These are phyloP conservation scores for Sonneratia caseolaris DNA, from an alignment of 345 rosid genomes.

Conservation along the genomic window DNA sequence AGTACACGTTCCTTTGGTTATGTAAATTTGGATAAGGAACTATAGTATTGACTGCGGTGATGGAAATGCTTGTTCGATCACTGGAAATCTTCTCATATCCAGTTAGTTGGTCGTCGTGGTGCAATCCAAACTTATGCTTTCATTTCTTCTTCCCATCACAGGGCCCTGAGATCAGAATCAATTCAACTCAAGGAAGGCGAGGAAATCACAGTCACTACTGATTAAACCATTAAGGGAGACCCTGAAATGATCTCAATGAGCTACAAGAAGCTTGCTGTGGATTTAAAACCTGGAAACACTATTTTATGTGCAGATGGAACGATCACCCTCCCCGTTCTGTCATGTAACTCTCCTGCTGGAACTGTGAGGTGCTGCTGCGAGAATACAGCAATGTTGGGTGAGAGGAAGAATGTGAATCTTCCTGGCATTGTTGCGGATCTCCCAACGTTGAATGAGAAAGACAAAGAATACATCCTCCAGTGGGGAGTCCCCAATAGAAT, in stretches of 20 bases:
- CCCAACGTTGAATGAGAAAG: slow-evolving; percentile 17
- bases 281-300: slow-evolving; percentile 15
- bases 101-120: neutral
- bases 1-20: neutral
- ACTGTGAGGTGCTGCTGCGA: slow-evolving; percentile 18
- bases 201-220: slow-evolving; percentile 14
- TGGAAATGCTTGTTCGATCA: neutral
- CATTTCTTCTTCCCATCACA: neutral
- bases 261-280: slow-evolving; percentile 15
- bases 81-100: neutral
- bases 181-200: slow-evolving; percentile 18
- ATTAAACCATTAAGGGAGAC: slow-evolving; percentile 15
- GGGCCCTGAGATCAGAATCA: slow-evolving; percentile 19
- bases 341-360: slow-evolving; percentile 14
- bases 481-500: slow-evolving; percentile 19
- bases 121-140: neutral
- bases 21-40: neutral
- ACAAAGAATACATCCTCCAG: slow-evolving; percentile 15
- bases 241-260: slow-evolving; percentile 13
- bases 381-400: slow-evolving; percentile 15
- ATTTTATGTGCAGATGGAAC: slow-evolving; percentile 18
- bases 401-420: slow-evolving; percentile 18
- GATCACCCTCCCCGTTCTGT: slow-evolving; percentile 13
- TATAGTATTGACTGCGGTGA: neutral
- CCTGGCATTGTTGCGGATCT: slow-evolving; percentile 18